phyloP scores from a whole-genome alignment of 352 stramenopile species.

The Phytophthora ramorum region DNA sequence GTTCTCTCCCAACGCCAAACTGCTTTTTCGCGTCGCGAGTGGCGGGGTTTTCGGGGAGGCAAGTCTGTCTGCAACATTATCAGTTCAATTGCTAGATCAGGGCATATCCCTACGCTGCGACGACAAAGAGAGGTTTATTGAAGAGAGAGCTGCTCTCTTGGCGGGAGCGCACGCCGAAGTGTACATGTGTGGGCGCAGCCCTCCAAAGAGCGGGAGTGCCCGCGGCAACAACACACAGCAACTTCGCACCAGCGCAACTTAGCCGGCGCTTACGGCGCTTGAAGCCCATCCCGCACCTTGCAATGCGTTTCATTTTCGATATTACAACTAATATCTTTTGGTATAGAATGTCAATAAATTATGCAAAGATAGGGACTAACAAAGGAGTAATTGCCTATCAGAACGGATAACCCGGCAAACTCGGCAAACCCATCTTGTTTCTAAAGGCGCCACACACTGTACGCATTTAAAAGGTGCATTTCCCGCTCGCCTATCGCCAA shows the following conservation, averaged over 20 bases:
- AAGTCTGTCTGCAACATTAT: constrained; percentile 5
- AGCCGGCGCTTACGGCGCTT: background rate
- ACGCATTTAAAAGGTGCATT: constrained; percentile 3
- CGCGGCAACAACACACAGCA: too few relatives aligned
- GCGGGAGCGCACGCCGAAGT: background rate
- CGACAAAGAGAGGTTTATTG: constrained; percentile 5
- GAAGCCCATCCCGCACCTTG: background rate
- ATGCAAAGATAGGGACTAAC: too few relatives aligned
- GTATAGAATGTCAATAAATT: too few relatives aligned
- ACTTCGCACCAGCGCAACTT: background rate
- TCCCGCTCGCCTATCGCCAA: constrained; percentile 14
- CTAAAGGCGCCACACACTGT: too few relatives aligned
- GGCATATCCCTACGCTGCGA: constrained; percentile 3
- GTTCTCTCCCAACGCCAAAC: background rate
- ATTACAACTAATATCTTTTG: too few relatives aligned
- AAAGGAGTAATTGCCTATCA: too few relatives aligned
- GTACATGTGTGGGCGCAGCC: background rate
- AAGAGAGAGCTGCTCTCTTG: constrained; percentile 1
- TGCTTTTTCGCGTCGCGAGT: constrained; percentile 14
- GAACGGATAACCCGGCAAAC: too few relatives aligned
- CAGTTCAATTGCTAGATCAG: background rate
- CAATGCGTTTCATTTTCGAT: too few relatives aligned
- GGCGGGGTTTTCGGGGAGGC: constrained; percentile 7
- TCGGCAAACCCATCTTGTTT: too few relatives aligned
- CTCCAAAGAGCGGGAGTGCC: constrained; percentile 18